Evolutionary conservation across 169 alveolate species (phyloP).

Genomic region (Perkinsus olseni): DNA sequence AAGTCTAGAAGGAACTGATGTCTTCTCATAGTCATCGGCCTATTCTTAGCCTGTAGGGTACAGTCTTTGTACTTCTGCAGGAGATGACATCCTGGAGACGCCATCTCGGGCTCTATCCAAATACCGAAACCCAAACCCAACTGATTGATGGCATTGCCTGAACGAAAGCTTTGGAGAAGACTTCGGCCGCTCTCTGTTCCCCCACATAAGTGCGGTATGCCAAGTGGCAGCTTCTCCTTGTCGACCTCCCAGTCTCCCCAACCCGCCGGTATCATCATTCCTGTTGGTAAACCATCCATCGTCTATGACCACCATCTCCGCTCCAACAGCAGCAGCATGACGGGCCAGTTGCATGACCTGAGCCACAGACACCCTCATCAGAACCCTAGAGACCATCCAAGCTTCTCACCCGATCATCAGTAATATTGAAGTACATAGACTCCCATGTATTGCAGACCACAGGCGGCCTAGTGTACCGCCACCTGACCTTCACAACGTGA

Average conservation of each 20-base stretch:
- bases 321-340: not conserved
- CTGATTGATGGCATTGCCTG: not conserved
- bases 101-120: not conserved
- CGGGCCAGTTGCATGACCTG: not conserved
- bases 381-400: not conserved
- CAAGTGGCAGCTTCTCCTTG: not conserved
- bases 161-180: not conserved
- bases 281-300: not conserved
- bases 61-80: not conserved
- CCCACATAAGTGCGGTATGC: not conserved
- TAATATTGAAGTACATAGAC: not conserved
- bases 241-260: not conserved
- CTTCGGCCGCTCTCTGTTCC: not conserved
- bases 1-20: not conserved
- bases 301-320: not conserved
- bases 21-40: not conserved
- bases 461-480: not conserved
- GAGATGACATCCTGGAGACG: not conserved
- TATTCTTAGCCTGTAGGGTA: not conserved
- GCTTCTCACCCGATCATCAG: not conserved
- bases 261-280: not conserved
- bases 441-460: not conserved
- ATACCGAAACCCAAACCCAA: not conserved
- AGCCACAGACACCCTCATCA: not conserved
- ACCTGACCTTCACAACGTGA: not conserved